Base-by-base conservation (phyloP, 768 basidiomycete genomes). In the Tephrocybe sp. region DNA sequence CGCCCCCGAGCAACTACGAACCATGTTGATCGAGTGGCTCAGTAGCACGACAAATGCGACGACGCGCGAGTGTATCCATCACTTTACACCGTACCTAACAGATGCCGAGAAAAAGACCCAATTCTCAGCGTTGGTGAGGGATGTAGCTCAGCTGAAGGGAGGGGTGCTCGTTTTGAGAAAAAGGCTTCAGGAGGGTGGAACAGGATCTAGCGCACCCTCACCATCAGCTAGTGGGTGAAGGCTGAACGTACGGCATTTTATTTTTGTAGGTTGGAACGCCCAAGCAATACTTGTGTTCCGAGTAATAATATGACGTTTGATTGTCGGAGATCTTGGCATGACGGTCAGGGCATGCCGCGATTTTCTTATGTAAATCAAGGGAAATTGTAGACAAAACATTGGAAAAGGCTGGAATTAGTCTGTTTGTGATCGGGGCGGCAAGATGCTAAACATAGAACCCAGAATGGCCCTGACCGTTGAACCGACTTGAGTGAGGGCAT, bases 41-140 rank as follows among this genome's bases (percentile, higher is more conserved):
- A 80, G 75, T 62, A 83, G 75, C 43, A 83, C 80, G 33, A 74
- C 80, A n/a, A 80, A 79, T 53, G 81, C 87, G 45, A 83, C 82
- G 49, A 92, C 89, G 31, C 75, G 84, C 53, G 87, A 90, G 59
- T 90, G 89, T 61, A 91, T 92, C 54, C 80, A 82, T 45, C 78
- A 89, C 63, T 92, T 92, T 62, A 84, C 83, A 54, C 82, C 83
- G 13, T 91, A 88, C 59, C 65, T 92, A 46, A 84, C 80, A 26
- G 83, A 84, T 60, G 76, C 76, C 42, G 78, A 75, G 57, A 85
- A 83, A 74, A 90, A 90, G 76, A 62, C 66, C 42, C 82, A 77
- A 66, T 90, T 92, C 62, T 87, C 89, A n/a, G 77, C 74, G 9
- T 75, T 92, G 66, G 85, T 92, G 40, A 85, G 87, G 71, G 83